Evolutionary conservation across 768 basidiomycete genomes (phyloP).

Genomic region (Cystofilobasidium capitatum): DNA sequence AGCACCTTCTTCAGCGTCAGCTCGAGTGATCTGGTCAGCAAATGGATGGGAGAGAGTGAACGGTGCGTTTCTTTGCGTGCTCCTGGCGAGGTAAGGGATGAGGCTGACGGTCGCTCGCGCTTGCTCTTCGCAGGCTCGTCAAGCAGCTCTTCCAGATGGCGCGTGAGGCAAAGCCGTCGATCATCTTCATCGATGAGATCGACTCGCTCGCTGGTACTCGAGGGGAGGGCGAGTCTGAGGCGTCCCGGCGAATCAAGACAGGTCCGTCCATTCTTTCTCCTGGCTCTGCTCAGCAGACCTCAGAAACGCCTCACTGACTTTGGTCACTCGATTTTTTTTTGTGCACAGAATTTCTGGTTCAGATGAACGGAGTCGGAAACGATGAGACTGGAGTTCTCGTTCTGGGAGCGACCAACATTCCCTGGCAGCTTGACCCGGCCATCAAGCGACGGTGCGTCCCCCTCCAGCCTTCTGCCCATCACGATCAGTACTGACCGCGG

Average conservation of each 20-base stretch:
- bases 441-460: slow-evolving; percentile 79
- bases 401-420: slow-evolving; percentile 94
- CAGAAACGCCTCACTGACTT: not conserved
- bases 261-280: slow-evolving; percentile 43
- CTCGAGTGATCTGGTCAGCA: slow-evolving; percentile 89
- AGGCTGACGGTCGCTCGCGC: not conserved
- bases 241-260: slow-evolving; percentile 92
- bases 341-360: slow-evolving; percentile 52
- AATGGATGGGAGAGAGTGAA: slow-evolving; percentile 99
- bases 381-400: slow-evolving; percentile 95
- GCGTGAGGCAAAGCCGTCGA: slow-evolving; percentile 87
- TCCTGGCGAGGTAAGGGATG: not conserved
- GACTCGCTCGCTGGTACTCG: slow-evolving; percentile 91
- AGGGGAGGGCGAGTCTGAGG: slow-evolving; percentile 94
- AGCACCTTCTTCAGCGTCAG: slow-evolving; percentile 97
- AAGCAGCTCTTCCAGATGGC: slow-evolving; percentile 95
- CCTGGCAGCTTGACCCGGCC: slow-evolving; percentile 94
- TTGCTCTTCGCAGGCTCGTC: slow-evolving; percentile 56
- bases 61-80: slow-evolving; percentile 48
- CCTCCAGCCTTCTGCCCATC: not conserved
- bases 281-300: not conserved
- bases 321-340: not conserved
- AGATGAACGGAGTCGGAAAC: slow-evolving; percentile 98
- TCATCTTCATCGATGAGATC: slow-evolving; percentile 98
- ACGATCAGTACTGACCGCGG: not conserved